Evolutionary conservation across 164 flowering plant genomes (phyloP), one percentile per base, ranked within the genome.

Genomic region (Nelumbo lutea): DNA sequence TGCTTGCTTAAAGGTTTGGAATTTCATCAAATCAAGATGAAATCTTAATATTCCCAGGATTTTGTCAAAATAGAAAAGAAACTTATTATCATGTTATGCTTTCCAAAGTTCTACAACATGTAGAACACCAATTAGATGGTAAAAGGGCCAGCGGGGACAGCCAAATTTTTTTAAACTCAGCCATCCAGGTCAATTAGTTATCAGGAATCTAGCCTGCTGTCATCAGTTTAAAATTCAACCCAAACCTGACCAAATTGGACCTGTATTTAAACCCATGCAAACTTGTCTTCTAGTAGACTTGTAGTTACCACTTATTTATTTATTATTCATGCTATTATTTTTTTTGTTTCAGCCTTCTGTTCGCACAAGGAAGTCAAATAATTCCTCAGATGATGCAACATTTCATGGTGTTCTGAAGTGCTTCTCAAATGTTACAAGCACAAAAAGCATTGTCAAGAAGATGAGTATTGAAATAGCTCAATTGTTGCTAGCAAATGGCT

Each of bases 401-500:
- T 73, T 91, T 61, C 70, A 53, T 68, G 91, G 80, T 64, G 65
- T 88, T 65, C 81, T 93, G 72, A 83, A 78, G 75, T 76, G 73
- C 75, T 79, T 91, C 73, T 81, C 89, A 63, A 85, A 79, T 69
- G 77, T 57, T 48, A 75, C 75, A 53, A 82, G 70, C 64, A 68
- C 85, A 10, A 87, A 63, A 74, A 81, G 67, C 74, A 75, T 86
- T 57, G 64, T 83, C 1, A 90, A 79, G 64, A 93, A 87, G 74
- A 77, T 91, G 9, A 71, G 83, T 56, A 15, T 73, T 11, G 95
- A 84, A 45, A 80, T 75, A 11, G 71, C 80, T 65, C 96, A 88
- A 70, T 56, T 87, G 67, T 91, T 93, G 48, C 58, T 91, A 39
- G 89, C 90, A 58, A 91, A 90, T 81, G 93, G 86, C 70, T 88